Evolutionary conservation across 164 flowering plant genomes (phyloP), one percentile per base, ranked within the genome.

Genomic region (Nymphaea colorata): DNA sequence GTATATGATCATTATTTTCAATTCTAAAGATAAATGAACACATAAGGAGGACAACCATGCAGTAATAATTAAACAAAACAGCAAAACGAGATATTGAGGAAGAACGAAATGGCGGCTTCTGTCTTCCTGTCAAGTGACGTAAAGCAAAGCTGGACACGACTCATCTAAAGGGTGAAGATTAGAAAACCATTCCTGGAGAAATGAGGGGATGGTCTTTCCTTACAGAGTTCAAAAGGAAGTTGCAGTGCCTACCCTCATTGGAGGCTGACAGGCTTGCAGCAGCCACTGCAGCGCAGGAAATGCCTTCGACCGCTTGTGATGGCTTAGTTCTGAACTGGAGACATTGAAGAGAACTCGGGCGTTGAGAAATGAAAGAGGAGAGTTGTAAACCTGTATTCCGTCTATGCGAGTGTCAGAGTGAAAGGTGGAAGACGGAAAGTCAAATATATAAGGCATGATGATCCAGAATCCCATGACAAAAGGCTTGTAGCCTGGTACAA

Each of bases 201-300:
- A 61, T 25, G 63, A 4, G 64, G 41, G 65, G 59, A 16, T 62
- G 69, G 67, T 71, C 44, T 59, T 14, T 69, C 67, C 12, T 4
- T 53, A 68, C 17, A 61, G 62, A 51, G 64, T 44, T 41, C 16
- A 4, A 51, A 51, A 2, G 3, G 14, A 51, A 51, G 57, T 51
- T 51, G 15, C 14, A 51, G 57, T 51, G 57, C 57, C 12, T 51
- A 51, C 57, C 57, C 57, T 51, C 57, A 51, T 51, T 51, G 8
- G 12, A 51, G 57, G 1, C 36, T 25, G 36, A 25, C 36, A 25
- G 36, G 36, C 36, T 25, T 25, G 36, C 36, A 25, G 36, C 36
- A 25, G 36, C 36, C 36, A 25, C 36, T 25, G 36, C 36, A 25
- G 36, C 36, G 36, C 36, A 25, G 36, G 36, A 25, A 51, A 5